Conservation (phyloP, 352 stramenopile genomes). For the Saprolegnia parasitica region DNA sequence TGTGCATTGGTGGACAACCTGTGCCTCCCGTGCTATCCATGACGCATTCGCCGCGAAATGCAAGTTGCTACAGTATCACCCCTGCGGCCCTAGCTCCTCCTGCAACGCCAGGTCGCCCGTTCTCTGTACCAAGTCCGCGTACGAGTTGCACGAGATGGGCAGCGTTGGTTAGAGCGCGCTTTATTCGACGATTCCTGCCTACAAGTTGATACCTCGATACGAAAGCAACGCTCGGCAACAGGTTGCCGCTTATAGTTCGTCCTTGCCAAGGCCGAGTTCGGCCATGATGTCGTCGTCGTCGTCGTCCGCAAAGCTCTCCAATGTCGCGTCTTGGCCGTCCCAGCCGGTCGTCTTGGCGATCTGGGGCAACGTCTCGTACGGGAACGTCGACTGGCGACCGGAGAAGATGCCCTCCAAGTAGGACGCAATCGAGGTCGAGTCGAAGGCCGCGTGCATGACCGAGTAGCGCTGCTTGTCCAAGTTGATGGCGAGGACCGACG, state of each 20-base stretch:
- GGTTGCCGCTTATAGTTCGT: constrained; percentile 62
- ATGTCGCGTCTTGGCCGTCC: constrained; percentile 77
- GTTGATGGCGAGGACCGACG: constrained; percentile 85
- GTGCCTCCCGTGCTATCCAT: no score
- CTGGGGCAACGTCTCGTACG: constrained; percentile 53
- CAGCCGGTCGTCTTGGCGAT: constrained; percentile 65
- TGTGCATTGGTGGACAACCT: no score
- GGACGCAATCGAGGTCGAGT: constrained; percentile 53
- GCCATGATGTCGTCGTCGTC: constrained; percentile 84
- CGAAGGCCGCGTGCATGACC: constrained; percentile 74
- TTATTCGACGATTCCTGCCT: no score
- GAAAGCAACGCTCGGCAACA: no score
- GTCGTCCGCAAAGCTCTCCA: constrained; percentile 68
- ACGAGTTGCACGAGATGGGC: no score
- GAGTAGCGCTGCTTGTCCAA: constrained; percentile 80
- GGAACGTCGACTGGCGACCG: constrained; percentile 57
- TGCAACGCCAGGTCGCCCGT: no score
- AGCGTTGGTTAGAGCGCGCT: no score
- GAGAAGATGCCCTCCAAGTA: constrained; percentile 74
- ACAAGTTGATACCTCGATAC: no score
- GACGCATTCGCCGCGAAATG: no score
- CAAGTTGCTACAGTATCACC: no score
- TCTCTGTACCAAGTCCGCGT: no score
- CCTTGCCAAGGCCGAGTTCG: constrained; percentile 60
- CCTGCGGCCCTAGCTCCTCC: no score